Base-by-base conservation (phyloP, 768 basidiomycete species). In the Russula vinacea region DNA sequence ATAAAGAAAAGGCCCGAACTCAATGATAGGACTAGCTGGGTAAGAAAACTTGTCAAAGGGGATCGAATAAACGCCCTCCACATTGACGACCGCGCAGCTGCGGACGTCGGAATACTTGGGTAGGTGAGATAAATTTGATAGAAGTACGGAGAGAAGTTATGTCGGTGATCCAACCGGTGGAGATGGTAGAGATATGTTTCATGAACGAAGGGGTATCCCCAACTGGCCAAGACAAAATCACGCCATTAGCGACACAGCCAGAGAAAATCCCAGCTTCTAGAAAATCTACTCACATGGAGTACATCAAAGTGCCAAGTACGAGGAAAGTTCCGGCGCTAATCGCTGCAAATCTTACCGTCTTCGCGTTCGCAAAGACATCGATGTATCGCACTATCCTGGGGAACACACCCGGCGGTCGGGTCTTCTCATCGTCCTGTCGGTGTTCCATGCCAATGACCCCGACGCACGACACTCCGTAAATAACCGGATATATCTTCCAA, bases 71-170 rank as follows among this genome's bases (percentile, higher is more conserved):
- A 58, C 37, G 73, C 73, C 44, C 71, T 77, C 78, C 77, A 80
- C 5, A 78, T 13, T 5, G 78, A 66, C 24, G 76, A 63, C 8
- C 60, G 60, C 37, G 63, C 47, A 3, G 67, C 44, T 35, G 65
- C 56, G 9, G 69, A n/a, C 14, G 71, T 51, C 14, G 70, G 37
- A 22, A 72, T 56, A 52, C 69, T 63, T 7, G 92, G 88, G 70
- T 94, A 89, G 0, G 87, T 87, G 60, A 98, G 84, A 74, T 98
- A 98, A 44, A 89, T 93, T 39, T 89, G 85, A 73, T 98, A 98
- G 76, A 97, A 98, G 77, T 98, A 97, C 0, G 94, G 92, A 7
- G 95, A 94, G 76, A 99, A 98, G 74, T 99, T 99, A 76, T 98
- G 97, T 60, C 96, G 89, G 70, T 98, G 95, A 75, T 99, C 97